phyloP scores from a whole-genome alignment of 1,139 yeast genomes.

The Geotrichum klebahnii region DNA sequence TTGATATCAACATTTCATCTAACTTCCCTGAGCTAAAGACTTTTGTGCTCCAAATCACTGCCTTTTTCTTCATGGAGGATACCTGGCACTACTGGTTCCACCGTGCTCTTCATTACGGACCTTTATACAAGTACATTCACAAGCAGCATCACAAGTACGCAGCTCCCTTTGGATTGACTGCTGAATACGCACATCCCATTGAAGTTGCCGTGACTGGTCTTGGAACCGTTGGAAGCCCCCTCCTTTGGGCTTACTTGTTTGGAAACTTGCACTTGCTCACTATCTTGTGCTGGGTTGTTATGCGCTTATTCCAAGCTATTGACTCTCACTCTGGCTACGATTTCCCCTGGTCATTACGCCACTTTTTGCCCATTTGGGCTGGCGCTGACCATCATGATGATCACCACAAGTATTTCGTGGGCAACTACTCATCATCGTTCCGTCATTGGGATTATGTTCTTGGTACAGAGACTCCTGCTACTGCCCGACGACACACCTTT shows the following conservation, averaged over 20 bases:
- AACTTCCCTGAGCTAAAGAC: constrained; percentile 71
- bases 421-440: constrained; percentile 89
- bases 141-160: constrained; percentile 96
- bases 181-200: constrained; percentile 93
- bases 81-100: constrained; percentile 96
- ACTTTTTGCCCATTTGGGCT: constrained; percentile 91
- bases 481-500: constrained; percentile 50
- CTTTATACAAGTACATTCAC: constrained; percentile 83
- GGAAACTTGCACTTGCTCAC: constrained; percentile 76
- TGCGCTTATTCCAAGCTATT: constrained; percentile 87
- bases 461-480: constrained; percentile 64
- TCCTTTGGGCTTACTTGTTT: constrained; percentile 61
- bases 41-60: constrained; percentile 58
- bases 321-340: constrained; percentile 97
- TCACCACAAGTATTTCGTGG: constrained; percentile 86
- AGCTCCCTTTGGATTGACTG: constrained; percentile 93
- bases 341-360: constrained; percentile 92
- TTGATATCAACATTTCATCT: constrained; percentile 70
- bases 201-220: constrained; percentile 87
- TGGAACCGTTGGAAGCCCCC: constrained; percentile 93
- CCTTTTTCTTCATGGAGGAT: constrained; percentile 83
- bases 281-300: constrained; percentile 74
- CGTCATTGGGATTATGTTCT: constrained; percentile 87
- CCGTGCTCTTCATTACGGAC: constrained; percentile 78
- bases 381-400: constrained; percentile 98